phyloP scores from a whole-genome alignment of 331 rosid genomes.

The Pyrus hybrid region DNA sequence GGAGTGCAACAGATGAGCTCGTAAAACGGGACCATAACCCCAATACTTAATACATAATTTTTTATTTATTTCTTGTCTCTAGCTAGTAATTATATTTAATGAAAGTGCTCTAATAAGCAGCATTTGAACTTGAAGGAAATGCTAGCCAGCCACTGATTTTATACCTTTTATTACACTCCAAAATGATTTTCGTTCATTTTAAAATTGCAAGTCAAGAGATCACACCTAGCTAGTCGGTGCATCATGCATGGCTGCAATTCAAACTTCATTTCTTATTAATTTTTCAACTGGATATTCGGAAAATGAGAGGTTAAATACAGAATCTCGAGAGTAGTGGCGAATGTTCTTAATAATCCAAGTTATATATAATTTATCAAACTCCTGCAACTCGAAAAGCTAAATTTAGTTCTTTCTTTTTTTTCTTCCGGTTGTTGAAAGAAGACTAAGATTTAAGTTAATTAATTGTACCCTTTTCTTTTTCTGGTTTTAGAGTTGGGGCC shows the following conservation, averaged over 20 bases:
- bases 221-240: neutral
- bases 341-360: neutral
- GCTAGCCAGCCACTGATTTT: neutral
- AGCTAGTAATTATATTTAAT: neutral
- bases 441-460: neutral
- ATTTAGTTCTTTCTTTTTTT: too few relatives aligned
- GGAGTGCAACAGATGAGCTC: neutral
- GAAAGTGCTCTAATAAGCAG: neutral
- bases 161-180: neutral
- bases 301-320: neutral
- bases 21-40: slow-evolving; percentile 1
- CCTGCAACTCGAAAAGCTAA: neutral
- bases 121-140: neutral
- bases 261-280: neutral
- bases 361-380: neutral
- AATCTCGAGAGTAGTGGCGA: neutral
- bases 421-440: neutral
- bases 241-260: neutral
- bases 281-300: too few relatives aligned
- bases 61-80: neutral
- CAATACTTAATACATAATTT: neutral
- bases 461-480: neutral
- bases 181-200: neutral
- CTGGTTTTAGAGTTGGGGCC: neutral
- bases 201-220: neutral